These are phyloP conservation scores for Jamesozyma piceae DNA, from an alignment of 805 yeast genomes.

Conservation along the genomic window DNA sequence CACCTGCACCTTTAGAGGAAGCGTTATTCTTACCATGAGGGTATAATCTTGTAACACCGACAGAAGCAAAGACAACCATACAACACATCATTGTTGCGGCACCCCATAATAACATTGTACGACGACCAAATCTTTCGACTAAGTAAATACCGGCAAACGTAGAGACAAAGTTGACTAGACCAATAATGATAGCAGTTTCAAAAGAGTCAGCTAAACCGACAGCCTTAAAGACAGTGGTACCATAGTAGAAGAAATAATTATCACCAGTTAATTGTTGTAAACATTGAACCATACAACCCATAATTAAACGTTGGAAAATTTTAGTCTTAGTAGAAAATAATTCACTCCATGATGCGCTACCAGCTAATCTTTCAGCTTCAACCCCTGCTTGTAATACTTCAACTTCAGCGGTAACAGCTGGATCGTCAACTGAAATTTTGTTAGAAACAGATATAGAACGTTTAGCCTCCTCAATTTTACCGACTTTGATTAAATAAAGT, in stretches of 20 bases:
- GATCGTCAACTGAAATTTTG: conserved; percentile 14
- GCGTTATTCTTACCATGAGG: neutral
- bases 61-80: conserved; percentile 2
- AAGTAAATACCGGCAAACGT: conserved; percentile 1
- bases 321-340: neutral
- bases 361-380: neutral
- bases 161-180: neutral
- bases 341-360: conserved; percentile 1
- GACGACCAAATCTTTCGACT: conserved; percentile 1
- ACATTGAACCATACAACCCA: conserved; percentile 2
- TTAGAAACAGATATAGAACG: conserved; percentile 33
- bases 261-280: conserved; percentile 3
- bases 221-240: too few relatives aligned
- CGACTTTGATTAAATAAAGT: conserved; percentile 32
- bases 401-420: conserved; percentile 24
- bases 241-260: too few relatives aligned
- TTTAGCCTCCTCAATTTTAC: conserved; percentile 52
- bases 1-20: too few relatives aligned
- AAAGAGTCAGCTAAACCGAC: conserved; percentile 1
- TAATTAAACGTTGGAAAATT: conserved; percentile 1
- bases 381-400: neutral
- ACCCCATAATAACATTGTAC: conserved; percentile 2
- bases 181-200: conserved; percentile 1
- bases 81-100: conserved; percentile 1
- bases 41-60: neutral